Base-by-base conservation (phyloP, 108 stramenopile genomes). In the Pseudonitzschia multiseries region DNA sequence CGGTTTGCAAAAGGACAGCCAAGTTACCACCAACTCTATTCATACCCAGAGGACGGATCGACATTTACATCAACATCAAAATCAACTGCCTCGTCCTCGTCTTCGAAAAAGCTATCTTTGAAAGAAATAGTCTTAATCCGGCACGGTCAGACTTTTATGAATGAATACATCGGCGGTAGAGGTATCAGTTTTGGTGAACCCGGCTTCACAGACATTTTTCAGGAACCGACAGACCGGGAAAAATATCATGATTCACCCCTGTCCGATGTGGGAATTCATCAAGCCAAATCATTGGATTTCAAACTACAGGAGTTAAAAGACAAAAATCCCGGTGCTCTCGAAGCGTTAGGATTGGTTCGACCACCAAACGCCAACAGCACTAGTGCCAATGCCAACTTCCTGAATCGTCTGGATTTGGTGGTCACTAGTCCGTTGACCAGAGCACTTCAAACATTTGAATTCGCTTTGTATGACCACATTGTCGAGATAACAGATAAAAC, bases 71-170 rank as follows among this genome's bases (percentile, higher is more conserved):
- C 57, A 59, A 24, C 57, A 27, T 31, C 24, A 59, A 27, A 0
- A 27, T 15, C 57, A 59, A 26, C 57, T 51, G 2, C 1, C 50
- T 9, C 50, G n/a, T 36, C 36, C 6, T 36, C 57, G 24, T 27
- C 21, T 62, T 62, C 33, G 12, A n/a, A 18, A 36, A 18, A 26
- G 36, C 3, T 1, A 13, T 62, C 33, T 31, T 62, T 28, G 14
- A 79, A 79, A 61, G 66, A 67, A 40, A 69, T 79, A 36, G 62
- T 81, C 31, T 79, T 83, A 8, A 79, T 87, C 22, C 83, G 87
- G 0, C 87, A 87, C 73, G 87, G 84, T 12, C 78, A 79, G 42
- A 83, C 87, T 2, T 83, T 81, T 62, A 87, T 87, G 87, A 87
- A 87, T 52, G 87, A 87, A 52, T 81, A 80, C 59, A 68, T 87